phyloP scores from a whole-genome alignment of 108 stramenopile genomes.

The Cyclotella atomus region DNA sequence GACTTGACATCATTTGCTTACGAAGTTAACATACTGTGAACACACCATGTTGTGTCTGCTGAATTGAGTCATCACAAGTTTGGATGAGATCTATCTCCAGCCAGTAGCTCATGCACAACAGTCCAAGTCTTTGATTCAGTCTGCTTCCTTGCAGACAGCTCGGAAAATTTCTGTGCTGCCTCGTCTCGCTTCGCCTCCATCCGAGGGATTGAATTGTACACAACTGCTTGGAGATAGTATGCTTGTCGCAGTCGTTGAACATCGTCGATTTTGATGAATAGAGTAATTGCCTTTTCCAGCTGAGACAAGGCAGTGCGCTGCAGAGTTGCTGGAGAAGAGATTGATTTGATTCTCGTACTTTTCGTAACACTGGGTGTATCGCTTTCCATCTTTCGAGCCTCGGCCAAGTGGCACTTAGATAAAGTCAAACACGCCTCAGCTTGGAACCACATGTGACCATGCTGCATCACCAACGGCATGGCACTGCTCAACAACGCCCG shows the following conservation, averaged over 20 bases:
- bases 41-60: no score
- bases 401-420: conserved; percentile 68
- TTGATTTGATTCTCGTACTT: not conserved
- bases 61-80: no score
- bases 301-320: conserved; percentile 33
- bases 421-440: conserved; percentile 81
- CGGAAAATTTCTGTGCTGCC: conserved; percentile 30
- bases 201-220: conserved; percentile 40
- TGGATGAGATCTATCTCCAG: conserved; percentile 7
- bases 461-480: conserved; percentile 67
- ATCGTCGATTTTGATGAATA: conserved; percentile 67
- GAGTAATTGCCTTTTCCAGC: conserved; percentile 37
- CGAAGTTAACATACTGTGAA: no score
- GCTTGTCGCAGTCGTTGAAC: conserved; percentile 54
- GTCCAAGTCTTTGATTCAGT: not conserved
- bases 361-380: not conserved
- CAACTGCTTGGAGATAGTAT: conserved; percentile 69
- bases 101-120: conserved; percentile 1
- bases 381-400: conserved; percentile 32
- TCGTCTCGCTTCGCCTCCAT: conserved; percentile 30
- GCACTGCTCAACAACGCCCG: conserved; percentile 63
- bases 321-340: conserved; percentile 7
- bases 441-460: conserved; percentile 67
- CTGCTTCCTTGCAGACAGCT: conserved; percentile 2
- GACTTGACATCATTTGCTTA: no score